Evolutionary conservation across 2,329 filamentous ascomycete genomes (phyloP).

Genomic region (Penicillium brevicompactum): DNA sequence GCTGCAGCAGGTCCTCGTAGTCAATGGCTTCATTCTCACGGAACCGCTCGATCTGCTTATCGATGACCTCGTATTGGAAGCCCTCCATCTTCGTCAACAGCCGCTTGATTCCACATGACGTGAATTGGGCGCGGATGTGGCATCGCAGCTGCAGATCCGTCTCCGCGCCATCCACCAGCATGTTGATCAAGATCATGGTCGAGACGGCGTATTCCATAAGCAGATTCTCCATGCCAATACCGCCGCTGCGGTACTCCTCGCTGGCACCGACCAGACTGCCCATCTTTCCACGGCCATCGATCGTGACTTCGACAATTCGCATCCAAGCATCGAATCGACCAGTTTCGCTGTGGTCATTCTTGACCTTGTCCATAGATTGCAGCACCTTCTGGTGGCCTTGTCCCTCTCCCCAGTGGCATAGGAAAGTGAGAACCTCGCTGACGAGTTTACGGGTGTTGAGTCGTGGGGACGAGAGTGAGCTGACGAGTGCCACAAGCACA

Average conservation of each 20-base stretch:
- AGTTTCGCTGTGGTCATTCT: slow-evolving; percentile 84
- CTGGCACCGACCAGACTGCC: slow-evolving; percentile 95
- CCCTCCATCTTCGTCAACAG: slow-evolving; percentile 95
- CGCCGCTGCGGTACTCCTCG: slow-evolving; percentile 92
- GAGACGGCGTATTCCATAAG: slow-evolving; percentile 99
- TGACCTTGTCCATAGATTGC: slow-evolving; percentile 89
- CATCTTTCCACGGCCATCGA: slow-evolving; percentile 98
- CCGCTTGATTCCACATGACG: slow-evolving; percentile 90
- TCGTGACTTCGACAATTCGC: slow-evolving; percentile 94
- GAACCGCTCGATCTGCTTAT: slow-evolving; percentile 96
- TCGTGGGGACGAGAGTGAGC: slow-evolving; percentile 82
- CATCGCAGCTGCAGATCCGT: slow-evolving; percentile 86
- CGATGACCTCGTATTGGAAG: slow-evolving; percentile 97
- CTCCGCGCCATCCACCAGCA: slow-evolving; percentile 89
- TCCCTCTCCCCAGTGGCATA: slow-evolving; percentile 90
- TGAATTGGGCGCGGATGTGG: slow-evolving; percentile 95
- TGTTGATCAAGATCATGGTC: slow-evolving; percentile 92
- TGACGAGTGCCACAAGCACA: slow-evolving; percentile 83
- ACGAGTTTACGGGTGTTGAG: slow-evolving; percentile 91
- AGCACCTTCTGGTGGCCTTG: slow-evolving; percentile 92
- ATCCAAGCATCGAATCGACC: slow-evolving; percentile 98
- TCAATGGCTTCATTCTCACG: slow-evolving; percentile 94
- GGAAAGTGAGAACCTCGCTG: slow-evolving; percentile 92
- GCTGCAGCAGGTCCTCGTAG: slow-evolving; percentile 94
- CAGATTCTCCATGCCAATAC: slow-evolving; percentile 97